Base-by-base conservation (phyloP, 192 early-diverging fungal species). In the Coemansia sp. region DNA sequence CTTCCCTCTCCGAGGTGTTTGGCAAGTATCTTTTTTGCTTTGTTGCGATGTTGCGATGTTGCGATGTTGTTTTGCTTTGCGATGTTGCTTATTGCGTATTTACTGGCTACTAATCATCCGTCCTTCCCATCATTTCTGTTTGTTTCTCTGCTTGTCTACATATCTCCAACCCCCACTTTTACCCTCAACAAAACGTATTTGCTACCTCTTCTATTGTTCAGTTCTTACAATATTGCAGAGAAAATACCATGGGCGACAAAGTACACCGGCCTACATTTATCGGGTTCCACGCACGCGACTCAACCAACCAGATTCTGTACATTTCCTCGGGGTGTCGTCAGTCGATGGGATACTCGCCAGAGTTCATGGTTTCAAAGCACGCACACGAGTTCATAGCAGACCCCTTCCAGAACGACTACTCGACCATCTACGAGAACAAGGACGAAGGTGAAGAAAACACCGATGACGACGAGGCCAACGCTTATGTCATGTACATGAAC, bases 401-500 rank as follows among this genome's bases (percentile, higher is more conserved):
- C 58, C 55, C 64, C 15, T 78, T 58, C 66, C 38, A 57, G 27
- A 30, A 38, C 44, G 47, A 58, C 53, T 71, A 78, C 50, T 55
- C 65, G 42, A 28, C 62, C 27, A 61, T 78, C 3, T 78, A 68
- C 62, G 55, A 42, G 17, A 62, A 55, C 61, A 77, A 77, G 23
- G 57, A 65, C 36, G 65, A 66, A n/a, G n/a, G n/a, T 34, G 33
- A 34, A 29, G 65, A 59, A 22, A 66, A 74, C 47, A 45, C 59
- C 9, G 59, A 68, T 20, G 73, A 65, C 22, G 68, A 77, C 61
- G 68, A 71, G n/a, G 68, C 74, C 44, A 71, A 64, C 47, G 74
- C 68, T 7, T 77, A 70, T 23, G 64, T 66, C 14, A 77, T 77
- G 61, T 71, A 71, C 50, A 68, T 77, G 68, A 77, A 77, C 41